These are phyloP conservation scores for Globisporangium parvum DNA, from an alignment of 352 stramenopile species.

Conservation along the genomic window DNA sequence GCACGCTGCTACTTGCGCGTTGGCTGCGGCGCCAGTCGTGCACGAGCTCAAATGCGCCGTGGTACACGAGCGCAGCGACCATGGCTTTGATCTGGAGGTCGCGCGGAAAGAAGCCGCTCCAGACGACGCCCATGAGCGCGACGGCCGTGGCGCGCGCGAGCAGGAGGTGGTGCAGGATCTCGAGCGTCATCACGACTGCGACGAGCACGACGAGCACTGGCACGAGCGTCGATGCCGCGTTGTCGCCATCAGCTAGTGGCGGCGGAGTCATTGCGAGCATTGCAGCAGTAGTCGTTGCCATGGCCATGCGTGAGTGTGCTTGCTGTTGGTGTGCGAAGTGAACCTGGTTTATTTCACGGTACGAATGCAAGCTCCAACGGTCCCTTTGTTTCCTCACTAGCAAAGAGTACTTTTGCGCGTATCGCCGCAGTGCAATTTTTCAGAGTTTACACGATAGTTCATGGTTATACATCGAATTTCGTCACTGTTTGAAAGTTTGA, in stretches of 20 bases:
- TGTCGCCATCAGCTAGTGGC: background rate
- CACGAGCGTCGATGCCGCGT: constrained; percentile 15
- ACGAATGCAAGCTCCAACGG: too few species aligned
- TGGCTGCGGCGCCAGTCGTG: constrained; percentile 30
- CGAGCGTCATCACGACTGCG: constrained; percentile 44
- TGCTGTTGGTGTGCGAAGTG: too few species aligned
- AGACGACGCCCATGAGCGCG: constrained; percentile 30
- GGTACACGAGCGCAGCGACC: constrained; percentile 36
- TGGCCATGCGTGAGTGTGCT: background rate
- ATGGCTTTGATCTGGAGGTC: constrained; percentile 39
- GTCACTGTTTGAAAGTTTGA: too few species aligned
- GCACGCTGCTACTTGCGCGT: constrained; percentile 27
- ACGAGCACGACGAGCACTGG: constrained; percentile 42
- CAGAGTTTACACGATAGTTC: too few species aligned
- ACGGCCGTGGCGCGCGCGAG: constrained; percentile 35
- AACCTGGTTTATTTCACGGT: too few species aligned
- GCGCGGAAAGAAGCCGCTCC: constrained; percentile 22
- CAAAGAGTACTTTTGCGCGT: too few species aligned
- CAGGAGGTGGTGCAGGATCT: constrained; percentile 50
- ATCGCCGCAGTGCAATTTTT: too few species aligned
- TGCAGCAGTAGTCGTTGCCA: background rate
- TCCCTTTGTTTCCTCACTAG: too few species aligned
- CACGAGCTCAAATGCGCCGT: constrained; percentile 28
- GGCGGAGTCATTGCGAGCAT: constrained; percentile 1
- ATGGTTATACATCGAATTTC: too few species aligned